Percentiles rank a stretch among this genome's conserved stretches.
phyloP scores from a whole-genome alignment of 1,284 basidiomycete genomes.

The Sutorius eximius region DNA sequence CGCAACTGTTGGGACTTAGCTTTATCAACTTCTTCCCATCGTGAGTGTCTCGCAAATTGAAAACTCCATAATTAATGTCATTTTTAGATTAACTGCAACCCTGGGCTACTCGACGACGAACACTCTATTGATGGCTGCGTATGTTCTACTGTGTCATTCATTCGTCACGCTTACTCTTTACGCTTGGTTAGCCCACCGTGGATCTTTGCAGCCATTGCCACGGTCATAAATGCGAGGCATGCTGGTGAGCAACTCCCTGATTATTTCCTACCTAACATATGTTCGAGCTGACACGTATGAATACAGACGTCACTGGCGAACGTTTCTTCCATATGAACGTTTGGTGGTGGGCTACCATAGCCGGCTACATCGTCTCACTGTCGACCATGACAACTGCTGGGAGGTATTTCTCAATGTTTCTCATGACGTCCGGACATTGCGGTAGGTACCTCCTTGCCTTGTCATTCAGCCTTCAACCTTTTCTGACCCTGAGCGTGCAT shows the following conservation, averaged over 20 bases:
- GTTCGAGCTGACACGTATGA: background rate
- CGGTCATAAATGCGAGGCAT: slow-evolving; percentile 65
- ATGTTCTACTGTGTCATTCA: slow-evolving; percentile 32
- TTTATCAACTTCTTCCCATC: slow-evolving; percentile 78
- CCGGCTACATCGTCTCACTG: slow-evolving; percentile 64
- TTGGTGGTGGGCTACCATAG: slow-evolving; percentile 59
- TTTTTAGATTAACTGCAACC: slow-evolving; percentile 57
- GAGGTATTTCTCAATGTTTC: slow-evolving; percentile 66
- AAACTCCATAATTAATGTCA: background rate
- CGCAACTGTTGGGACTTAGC: slow-evolving; percentile 61
- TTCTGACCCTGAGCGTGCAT: background rate
- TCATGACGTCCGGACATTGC: slow-evolving; percentile 59
- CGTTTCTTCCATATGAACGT: slow-evolving; percentile 65
- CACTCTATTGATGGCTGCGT: slow-evolving; percentile 65
- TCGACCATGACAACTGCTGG: slow-evolving; percentile 53
- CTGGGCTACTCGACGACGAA: slow-evolving; percentile 65
- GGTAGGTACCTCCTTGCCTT: slow-evolving; percentile 37
- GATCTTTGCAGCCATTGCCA: slow-evolving; percentile 55
- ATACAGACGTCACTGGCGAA: slow-evolving; percentile 57
- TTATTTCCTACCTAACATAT: background rate
- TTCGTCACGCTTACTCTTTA: background rate
- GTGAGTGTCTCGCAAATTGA: slow-evolving; percentile 35
- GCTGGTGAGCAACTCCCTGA: slow-evolving; percentile 46
- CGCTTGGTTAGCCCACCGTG: slow-evolving; percentile 57
- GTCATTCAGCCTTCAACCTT: background rate